A percentile compares a stretch with the other conserved stretches of the same genome.
Evolutionary conservation across 2,329 filamentous ascomycete species (phyloP).

Genomic region (Monosporascus cannonballus): DNA sequence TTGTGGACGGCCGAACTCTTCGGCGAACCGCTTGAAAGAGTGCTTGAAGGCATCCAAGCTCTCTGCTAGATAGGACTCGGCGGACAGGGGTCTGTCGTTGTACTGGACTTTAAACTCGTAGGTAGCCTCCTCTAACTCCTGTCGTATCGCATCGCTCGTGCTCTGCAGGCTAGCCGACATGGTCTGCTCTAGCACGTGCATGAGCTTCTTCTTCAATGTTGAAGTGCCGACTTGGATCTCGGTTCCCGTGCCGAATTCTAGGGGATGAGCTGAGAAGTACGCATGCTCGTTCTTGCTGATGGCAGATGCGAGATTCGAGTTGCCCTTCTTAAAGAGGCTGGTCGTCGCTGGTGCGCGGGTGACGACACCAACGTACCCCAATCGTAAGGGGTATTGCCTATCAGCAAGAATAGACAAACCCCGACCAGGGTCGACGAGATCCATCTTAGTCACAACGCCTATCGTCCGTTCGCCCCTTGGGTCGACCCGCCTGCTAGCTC

Average conservation of each 20-base stretch:
- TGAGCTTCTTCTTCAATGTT: conserved; percentile 87
- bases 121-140: conserved; percentile 91
- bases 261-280: conserved; percentile 78
- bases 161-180: conserved; percentile 90
- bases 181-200: conserved; percentile 93
- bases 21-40: conserved; percentile 89
- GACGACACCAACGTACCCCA: conserved; percentile 95
- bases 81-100: conserved; percentile 89
- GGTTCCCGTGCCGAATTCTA: conserved; percentile 69
- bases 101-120: conserved; percentile 99
- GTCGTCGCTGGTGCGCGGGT: conserved; percentile 67
- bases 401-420: conserved; percentile 77
- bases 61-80: conserved; percentile 94
- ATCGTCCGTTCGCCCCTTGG: conserved; percentile 94
- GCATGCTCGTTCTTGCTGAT: conserved; percentile 84
- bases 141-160: conserved; percentile 86
- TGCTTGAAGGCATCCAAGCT: conserved; percentile 96
- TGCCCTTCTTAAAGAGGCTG: conserved; percentile 78
- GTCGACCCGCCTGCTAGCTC: conserved; percentile 86
- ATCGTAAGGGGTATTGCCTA: conserved; percentile 86
- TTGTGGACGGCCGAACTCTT: conserved; percentile 81
- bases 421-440: conserved; percentile 79
- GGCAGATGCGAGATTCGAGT: conserved; percentile 68
- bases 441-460: conserved; percentile 99
- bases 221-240: conserved; percentile 76